Evolutionary conservation across 2,329 filamentous ascomycete genomes (phyloP), one percentile per base, ranked within the genome.

Genomic region (Emmonsiellopsis sp.): DNA sequence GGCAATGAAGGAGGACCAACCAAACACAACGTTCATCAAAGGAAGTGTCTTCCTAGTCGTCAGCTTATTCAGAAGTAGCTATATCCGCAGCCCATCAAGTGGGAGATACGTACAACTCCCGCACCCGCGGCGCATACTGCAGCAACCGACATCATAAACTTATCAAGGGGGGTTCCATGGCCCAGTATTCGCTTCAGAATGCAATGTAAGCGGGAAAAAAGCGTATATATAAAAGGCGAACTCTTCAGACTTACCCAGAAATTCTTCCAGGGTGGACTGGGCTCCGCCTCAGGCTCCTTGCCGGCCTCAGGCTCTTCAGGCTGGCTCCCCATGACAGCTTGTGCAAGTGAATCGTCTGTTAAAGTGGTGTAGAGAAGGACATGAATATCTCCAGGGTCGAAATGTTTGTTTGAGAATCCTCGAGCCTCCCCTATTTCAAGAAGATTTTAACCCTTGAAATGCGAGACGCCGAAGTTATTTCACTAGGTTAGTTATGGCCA

Each of bases 11-110:
- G 42, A 42, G 31, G n/a, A 57, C 53, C 31, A 30, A 58, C 80
- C 80, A 62, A 83, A 81, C 6, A 83, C 70, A 40, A 84, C 69
- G 38, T 81, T 79, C 79, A 84, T 82, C 35, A 82, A 59, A 0
- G 79, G 80, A 6, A 55, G 45, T 7, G 45, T 45, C 35, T 56
- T 7, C 40, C 9, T 20, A 9, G 9, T 35, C n/a, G 2, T 48
- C 20, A 54, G 52, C 30, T 42, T 50, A 1, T 6, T 38, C 20
- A 32, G 16, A 8, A 42, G 32, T 8, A 30, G 8, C n/a, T 20
- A 1, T 11, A 4, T 31, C 34, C 1, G 20, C 40, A 26, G 35
- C 11, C 3, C 11, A 26, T 26, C 15, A n/a, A 31, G 5, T 13
- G 46, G n/a, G 11, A 51, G 13, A 7, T 26, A 15, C 20, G 15